Evolutionary conservation across 2,329 filamentous ascomycete species (phyloP), one percentile per base, ranked within the genome.

Genomic region (Onygena corvina): DNA sequence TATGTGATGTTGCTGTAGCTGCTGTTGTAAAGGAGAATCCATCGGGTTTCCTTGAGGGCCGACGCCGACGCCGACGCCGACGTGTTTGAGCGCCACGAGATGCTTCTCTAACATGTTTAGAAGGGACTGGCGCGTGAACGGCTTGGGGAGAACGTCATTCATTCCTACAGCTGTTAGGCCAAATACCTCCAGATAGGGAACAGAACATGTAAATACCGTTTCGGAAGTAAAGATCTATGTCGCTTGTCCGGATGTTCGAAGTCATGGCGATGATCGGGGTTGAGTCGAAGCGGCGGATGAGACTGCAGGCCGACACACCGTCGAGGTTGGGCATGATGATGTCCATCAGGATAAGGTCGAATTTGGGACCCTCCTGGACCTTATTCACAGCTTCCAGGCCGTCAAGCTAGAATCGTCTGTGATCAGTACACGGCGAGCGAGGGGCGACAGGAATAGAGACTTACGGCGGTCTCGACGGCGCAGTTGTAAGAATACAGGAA

Each of bases 241-340:
- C 92, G 60, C 95, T 90, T 53, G 87, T 89, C 56, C 92, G 80
- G 56, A 98, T 96, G 62, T 96, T 98, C 2, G 90, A 95, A 2
- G 92, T 98, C 92, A 98, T 96, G 42, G 92, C 92, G 51, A 98
- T 86, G 59, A 98, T 93, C 0, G 92, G 92, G 4, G 81, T 79
- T 31, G 80, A 79, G 55, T 88, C 81, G 54, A 90, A 86, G 61
- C 94, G 86, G 48, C 90, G 81, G 56, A 98, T 95, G 54, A 94
- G 80, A 60, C 92, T 86, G 50, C 88, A 94, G 2, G 92, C 90
- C 12, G 89, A 94, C 4, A 96, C 88, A 57, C 92, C 92, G 60
- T 96, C 92, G 48, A 96, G 74, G 56, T 89, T 84, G 4, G 92
- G 92, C 92, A 98, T 96, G 58, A 98, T 94, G 56, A 98, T 90